These are phyloP conservation scores for Pseudocercospora eumusae DNA, from an alignment of 2,329 filamentous ascomycete genomes.

Conservation along the genomic window DNA sequence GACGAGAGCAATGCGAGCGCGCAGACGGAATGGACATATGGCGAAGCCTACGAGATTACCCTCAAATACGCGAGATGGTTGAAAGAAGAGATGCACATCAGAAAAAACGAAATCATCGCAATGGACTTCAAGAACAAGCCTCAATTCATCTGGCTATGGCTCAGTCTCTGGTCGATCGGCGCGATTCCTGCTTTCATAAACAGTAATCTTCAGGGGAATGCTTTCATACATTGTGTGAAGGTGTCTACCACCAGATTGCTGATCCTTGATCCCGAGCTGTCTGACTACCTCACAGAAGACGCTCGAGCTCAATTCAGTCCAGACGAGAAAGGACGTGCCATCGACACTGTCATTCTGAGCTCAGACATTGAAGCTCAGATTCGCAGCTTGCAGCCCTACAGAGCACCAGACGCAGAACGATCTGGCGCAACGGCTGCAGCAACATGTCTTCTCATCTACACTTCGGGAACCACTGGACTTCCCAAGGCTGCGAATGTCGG, in stretches of 20 bases:
- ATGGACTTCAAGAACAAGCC: constrained; percentile 80
- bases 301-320: constrained; percentile 48
- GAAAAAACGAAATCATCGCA: constrained; percentile 74
- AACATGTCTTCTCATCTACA: constrained; percentile 77
- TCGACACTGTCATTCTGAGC: constrained; percentile 66
- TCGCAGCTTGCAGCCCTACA: constrained; percentile 27
- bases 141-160: constrained; percentile 72
- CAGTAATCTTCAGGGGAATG: constrained; percentile 73
- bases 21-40: constrained; percentile 64
- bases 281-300: constrained; percentile 59
- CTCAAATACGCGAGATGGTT: constrained; percentile 77
- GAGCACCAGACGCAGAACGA: constrained; percentile 38
- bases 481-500: constrained; percentile 60
- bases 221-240: constrained; percentile 72
- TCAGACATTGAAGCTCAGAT: constrained; percentile 57
- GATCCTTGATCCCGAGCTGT: constrained; percentile 66
- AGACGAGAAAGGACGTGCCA: constrained; percentile 45
- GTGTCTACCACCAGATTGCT: constrained; percentile 67
- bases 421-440: constrained; percentile 42
- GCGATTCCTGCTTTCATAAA: constrained; percentile 85
- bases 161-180: constrained; percentile 80
- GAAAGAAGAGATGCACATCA: constrained; percentile 62
- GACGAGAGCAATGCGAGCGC: constrained; percentile 28
- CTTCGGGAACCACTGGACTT: constrained; percentile 80
- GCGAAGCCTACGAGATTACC: constrained; percentile 69